Conservation (phyloP, 371 early-diverging fungal genomes). For the Mucor lusitanicus region DNA sequence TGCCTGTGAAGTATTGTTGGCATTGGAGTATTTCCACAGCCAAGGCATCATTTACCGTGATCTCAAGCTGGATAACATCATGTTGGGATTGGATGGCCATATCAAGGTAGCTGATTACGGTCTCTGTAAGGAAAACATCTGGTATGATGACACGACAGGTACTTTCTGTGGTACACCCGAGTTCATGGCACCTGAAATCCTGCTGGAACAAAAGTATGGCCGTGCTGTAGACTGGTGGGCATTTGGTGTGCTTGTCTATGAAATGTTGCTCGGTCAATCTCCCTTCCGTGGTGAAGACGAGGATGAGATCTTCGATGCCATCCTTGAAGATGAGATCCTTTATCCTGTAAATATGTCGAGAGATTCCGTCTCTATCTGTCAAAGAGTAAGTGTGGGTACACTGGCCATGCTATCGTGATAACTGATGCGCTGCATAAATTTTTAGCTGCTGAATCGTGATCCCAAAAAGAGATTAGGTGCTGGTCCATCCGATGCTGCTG, state of each 20-base stretch:
- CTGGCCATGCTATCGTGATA: neutral
- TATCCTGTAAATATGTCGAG: conserved; percentile 90
- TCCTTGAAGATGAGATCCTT: conserved; percentile 88
- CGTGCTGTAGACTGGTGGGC: conserved; percentile 99
- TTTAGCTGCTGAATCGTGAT: conserved; percentile 84
- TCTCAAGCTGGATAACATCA: conserved; percentile 98
- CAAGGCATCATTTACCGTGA: conserved; percentile 96
- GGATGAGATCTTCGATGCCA: conserved; percentile 94
- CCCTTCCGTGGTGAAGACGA: conserved; percentile 96
- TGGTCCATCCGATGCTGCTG: conserved; percentile 79
- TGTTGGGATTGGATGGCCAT: conserved; percentile 91
- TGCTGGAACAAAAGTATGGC: conserved; percentile 90
- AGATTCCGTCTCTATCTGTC: conserved; percentile 86
- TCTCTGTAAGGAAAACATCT: conserved; percentile 95
- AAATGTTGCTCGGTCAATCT: conserved; percentile 92
- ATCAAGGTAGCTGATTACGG: conserved; percentile 99
- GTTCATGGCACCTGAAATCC: conserved; percentile 99
- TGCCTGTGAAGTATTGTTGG: conserved; percentile 94
- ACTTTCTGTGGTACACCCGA: conserved; percentile 99
- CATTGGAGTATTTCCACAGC: conserved; percentile 94
- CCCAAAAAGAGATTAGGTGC: conserved; percentile 85
- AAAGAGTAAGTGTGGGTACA: conserved; percentile 57
- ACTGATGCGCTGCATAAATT: neutral
- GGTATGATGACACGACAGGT: conserved; percentile 75
- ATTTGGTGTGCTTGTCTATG: conserved; percentile 97